Base-by-base conservation (phyloP, 2,329 filamentous ascomycete genomes). In the Ophiostoma fasciatum region DNA sequence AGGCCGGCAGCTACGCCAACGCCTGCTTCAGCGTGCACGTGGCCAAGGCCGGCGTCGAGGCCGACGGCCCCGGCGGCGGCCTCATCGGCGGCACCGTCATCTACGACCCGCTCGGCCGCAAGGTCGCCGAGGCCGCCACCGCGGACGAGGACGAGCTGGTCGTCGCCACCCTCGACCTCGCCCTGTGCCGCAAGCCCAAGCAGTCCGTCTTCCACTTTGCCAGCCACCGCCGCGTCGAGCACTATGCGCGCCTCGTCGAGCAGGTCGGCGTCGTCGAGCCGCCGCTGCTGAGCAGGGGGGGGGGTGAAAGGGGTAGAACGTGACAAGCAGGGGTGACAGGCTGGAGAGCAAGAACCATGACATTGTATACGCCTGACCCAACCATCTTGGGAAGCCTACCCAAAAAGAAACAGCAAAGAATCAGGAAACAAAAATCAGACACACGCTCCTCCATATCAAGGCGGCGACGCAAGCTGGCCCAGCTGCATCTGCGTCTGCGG, bases 1-100 rank as follows among this genome's bases (percentile, higher is more conserved):
- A 67, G 48, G 54, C 57, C 4, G 63, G 66, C 37, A 61, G 57
- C 41, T 69, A 69, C 48, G 62, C 62, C 48, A 66, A 69, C 44
- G 57, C 58, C n/a, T 63, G 60, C 41, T 70, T 66, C 46, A 59
- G 57, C 26, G 57, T 70, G 37, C 55, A 53, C 34, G 55, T 60
- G 2, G 64, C 61, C 15, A 61, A 64, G 38, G 63, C 60, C 27
- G 65, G 66, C 5, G 37, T 59, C 11, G 66, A 69, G 45, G 64
- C 68, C 47, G 28, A 30, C 8, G 44, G 42, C 4, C 19, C 42
- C n/a, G 62, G 62, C n/a, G 56, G 61, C 35, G 41, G 41, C 13
- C 50, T 70, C 37, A 66, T 70, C 33, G 64, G 51, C 7, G 64
- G 63, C 5, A 64, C 59, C 36, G 55, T 57, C 40, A 66, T 68